phyloP scores from a whole-genome alignment of 495 filamentous ascomycete genomes.

The Glutinoglossum americanum region DNA sequence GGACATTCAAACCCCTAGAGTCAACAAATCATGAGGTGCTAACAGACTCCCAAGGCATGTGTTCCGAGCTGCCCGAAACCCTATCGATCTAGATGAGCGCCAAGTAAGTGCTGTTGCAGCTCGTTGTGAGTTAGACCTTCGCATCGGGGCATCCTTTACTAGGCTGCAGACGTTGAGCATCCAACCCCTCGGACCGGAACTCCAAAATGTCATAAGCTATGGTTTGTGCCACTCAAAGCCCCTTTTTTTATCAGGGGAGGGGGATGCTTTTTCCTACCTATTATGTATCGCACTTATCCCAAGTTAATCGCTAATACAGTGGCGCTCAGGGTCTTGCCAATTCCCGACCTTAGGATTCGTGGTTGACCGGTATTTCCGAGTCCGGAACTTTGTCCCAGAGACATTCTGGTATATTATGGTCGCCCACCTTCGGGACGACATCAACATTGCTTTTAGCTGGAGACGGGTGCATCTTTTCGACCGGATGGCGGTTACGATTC shows the following conservation, averaged over 20 bases:
- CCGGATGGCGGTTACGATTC: conserved; percentile 51
- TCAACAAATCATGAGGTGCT: conserved; percentile 7
- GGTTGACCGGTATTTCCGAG: conserved; percentile 81
- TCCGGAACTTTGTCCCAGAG: conserved; percentile 84
- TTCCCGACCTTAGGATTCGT: conserved; percentile 95
- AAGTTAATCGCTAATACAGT: background rate
- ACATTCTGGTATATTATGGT: conserved; percentile 83
- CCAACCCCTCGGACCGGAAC: conserved; percentile 36
- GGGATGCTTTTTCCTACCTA: conserved; percentile 9
- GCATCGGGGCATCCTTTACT: conserved; percentile 81
- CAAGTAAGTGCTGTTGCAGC: conserved; percentile 79
- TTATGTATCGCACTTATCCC: background rate
- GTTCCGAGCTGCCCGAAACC: conserved; percentile 55
- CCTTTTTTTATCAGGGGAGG: background rate
- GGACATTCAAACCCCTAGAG: conserved; percentile 17
- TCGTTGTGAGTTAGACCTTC: conserved; percentile 77
- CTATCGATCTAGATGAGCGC: conserved; percentile 57
- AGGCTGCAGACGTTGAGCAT: conserved; percentile 65
- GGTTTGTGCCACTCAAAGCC: conserved; percentile 25
- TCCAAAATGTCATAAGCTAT: conserved; percentile 60
- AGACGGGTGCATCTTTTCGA: conserved; percentile 69
- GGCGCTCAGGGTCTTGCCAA: conserved; percentile 62
- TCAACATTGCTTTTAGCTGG: conserved; percentile 76
- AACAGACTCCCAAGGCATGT: conserved; percentile 39
- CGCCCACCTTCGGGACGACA: conserved; percentile 50